phyloP scores from a whole-genome alignment of 2,329 filamentous ascomycete genomes.

The Dothidotthia symphoricarpi region DNA sequence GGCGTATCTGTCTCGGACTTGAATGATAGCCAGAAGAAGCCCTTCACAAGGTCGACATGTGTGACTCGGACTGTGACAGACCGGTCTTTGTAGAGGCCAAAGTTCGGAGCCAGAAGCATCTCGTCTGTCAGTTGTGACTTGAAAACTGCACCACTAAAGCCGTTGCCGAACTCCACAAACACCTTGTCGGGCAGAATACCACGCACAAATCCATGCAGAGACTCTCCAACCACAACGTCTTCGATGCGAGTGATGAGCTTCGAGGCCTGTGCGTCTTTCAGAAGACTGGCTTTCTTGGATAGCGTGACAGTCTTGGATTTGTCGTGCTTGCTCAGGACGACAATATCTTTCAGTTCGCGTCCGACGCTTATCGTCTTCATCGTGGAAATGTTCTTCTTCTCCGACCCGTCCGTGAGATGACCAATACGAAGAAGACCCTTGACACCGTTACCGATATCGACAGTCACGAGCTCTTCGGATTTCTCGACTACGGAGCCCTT shows the following conservation, averaged over 20 bases:
- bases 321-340: constrained; percentile 83
- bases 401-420: constrained; percentile 82
- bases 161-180: constrained; percentile 84
- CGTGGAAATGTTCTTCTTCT: constrained; percentile 71
- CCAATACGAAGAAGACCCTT: constrained; percentile 74
- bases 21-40: constrained; percentile 67
- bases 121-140: constrained; percentile 75
- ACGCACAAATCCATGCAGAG: constrained; percentile 75
- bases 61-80: constrained; percentile 70
- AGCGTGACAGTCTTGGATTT: constrained; percentile 72
- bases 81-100: constrained; percentile 75
- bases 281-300: constrained; percentile 78
- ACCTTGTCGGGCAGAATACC: constrained; percentile 79
- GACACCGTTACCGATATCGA: constrained; percentile 74
- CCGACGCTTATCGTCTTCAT: constrained; percentile 81
- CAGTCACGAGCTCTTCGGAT: constrained; percentile 48
- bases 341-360: constrained; percentile 75
- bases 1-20: constrained; percentile 49
- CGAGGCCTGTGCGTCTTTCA: constrained; percentile 71
- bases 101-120: constrained; percentile 65
- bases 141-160: constrained; percentile 74
- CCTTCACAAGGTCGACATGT: constrained; percentile 67
- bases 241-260: constrained; percentile 70
- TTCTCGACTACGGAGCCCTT: constrained; percentile 63
- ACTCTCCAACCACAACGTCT: constrained; percentile 66